Base-by-base conservation (phyloP, 2,329 filamentous ascomycete species). In the Colletotrichum incanum region DNA sequence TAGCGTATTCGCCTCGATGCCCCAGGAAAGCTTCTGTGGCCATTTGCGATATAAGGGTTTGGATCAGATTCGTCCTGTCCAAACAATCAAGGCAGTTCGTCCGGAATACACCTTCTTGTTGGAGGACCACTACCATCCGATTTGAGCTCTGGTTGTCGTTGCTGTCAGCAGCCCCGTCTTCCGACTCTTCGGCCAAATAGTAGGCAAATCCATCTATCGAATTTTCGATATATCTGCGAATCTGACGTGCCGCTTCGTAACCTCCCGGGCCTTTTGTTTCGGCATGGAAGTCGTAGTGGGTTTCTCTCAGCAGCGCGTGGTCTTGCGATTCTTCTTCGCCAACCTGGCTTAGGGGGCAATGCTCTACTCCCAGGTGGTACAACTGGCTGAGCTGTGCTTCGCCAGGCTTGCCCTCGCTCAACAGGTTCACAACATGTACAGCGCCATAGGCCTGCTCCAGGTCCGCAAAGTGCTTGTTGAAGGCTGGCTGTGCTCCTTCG, bases 61-160 rank as follows among this genome's bases (percentile, higher is more conserved):
- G 96, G 37, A 99, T 94, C 37, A 98, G 86, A 79, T 99, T 99
- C 9, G 96, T 99, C 71, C 96, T 91, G 80, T 99, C 96, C 54
- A 99, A 86, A 80, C 96, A 99, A 81, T 99, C 96, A 34, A 99
- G 86, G 80, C 96, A 99, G 78, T 99, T 99, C 5, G 95, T 98
- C 73, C 96, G 90, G 81, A 98, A 98, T 7, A 97, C 90, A n/a
- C 96, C 96, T 79, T 97, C 94, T 82, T 99, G 96, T 79, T 97
- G 94, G 62, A 98, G 84, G 28, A 97, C 89, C 2, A 94, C 91
- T 9, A 93, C 88, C 84, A 86, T 86, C 28, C 88, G 85, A 16
- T 77, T 76, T 49, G 76, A 84, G n/a, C 81, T 81, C 18, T 81
- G 78, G 2, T 77, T 79, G 14, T 75, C 73, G 58, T 80, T 80